A percentile compares a stretch with the other conserved stretches of the same genome.
Evolutionary conservation across 768 basidiomycete genomes (phyloP).

Genomic region (Trametes elegans): DNA sequence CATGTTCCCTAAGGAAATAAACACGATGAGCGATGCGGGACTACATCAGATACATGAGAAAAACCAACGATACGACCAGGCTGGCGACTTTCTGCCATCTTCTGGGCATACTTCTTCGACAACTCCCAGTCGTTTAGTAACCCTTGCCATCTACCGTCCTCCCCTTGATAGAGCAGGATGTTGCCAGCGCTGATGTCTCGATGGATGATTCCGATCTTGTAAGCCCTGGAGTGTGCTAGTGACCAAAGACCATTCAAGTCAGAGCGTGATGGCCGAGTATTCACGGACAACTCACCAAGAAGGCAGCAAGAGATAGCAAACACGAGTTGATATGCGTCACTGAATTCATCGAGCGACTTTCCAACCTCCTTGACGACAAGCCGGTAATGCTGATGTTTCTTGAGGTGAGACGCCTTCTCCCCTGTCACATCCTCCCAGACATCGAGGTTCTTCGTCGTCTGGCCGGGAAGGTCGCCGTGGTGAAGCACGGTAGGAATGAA

Average conservation of each 20-base stretch:
- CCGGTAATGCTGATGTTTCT: constrained; percentile 4
- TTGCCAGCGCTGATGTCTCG: constrained; percentile 16
- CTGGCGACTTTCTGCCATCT: too few species aligned
- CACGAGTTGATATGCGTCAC: not conserved
- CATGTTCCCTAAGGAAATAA: constrained; percentile 28
- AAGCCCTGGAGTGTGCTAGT: constrained; percentile 9
- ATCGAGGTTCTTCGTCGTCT: not conserved
- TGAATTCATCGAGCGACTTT: not conserved
- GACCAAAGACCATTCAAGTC: not conserved
- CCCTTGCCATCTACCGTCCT: not conserved
- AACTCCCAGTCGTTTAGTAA: constrained; percentile 9
- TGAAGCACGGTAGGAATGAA: not conserved
- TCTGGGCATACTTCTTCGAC: not conserved
- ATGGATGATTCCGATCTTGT: not conserved
- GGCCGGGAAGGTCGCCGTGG: not conserved
- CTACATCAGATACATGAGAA: too few species aligned
- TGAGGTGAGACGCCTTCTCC: not conserved
- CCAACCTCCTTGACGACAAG: constrained; percentile 7
- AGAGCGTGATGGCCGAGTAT: too few species aligned
- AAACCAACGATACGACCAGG: too few species aligned
- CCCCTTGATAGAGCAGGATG: constrained; percentile 1
- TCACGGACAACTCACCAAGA: not conserved
- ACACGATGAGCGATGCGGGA: too few species aligned
- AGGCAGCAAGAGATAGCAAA: not conserved
- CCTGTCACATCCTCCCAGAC: not conserved